Conservation (phyloP, 352 stramenopile genomes). For the Globisporangium orthogonon region DNA sequence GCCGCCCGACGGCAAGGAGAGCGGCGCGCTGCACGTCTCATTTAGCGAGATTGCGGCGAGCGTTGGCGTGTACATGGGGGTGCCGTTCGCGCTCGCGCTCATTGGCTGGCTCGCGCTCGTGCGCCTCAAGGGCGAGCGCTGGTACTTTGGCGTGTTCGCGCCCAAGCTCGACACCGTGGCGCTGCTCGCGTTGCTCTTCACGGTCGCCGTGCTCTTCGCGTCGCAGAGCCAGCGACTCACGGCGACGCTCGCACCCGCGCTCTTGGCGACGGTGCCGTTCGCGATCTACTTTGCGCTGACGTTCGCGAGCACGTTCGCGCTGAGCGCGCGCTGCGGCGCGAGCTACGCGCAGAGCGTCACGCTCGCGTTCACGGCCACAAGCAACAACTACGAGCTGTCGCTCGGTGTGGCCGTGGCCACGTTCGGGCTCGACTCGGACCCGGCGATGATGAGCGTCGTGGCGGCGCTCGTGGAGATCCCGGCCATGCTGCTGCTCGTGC, state of each 20-base stretch:
- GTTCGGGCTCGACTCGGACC: constrained; percentile 66
- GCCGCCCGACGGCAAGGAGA: neutral
- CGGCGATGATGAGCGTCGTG: constrained; percentile 46
- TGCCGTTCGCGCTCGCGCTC: constrained; percentile 49
- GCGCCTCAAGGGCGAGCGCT: constrained; percentile 27
- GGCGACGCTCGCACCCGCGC: constrained; percentile 39
- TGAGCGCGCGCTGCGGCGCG: constrained; percentile 28
- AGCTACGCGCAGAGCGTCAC: constrained; percentile 39
- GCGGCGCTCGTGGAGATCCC: constrained; percentile 37
- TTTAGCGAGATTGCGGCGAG: constrained; percentile 38
- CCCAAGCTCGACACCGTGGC: constrained; percentile 35
- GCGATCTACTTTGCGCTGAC: constrained; percentile 59
- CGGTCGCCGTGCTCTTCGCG: constrained; percentile 66
- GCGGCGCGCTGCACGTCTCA: constrained; percentile 29
- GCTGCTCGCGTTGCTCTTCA: constrained; percentile 58
- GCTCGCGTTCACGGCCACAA: constrained; percentile 74
- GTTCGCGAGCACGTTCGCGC: constrained; percentile 38
- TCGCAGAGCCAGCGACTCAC: constrained; percentile 62
- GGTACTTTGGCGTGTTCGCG: constrained; percentile 48
- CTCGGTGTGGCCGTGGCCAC: constrained; percentile 57
- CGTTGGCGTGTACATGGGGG: constrained; percentile 65
- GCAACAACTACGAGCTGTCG: constrained; percentile 83
- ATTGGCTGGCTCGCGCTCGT: constrained; percentile 26
- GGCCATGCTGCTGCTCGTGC: constrained; percentile 31
- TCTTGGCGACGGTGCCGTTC: constrained; percentile 52